Evolutionary conservation across 1,284 basidiomycete genomes (phyloP), one percentile per base, ranked within the genome.

Genomic region (Pseudozyma thailandica): DNA sequence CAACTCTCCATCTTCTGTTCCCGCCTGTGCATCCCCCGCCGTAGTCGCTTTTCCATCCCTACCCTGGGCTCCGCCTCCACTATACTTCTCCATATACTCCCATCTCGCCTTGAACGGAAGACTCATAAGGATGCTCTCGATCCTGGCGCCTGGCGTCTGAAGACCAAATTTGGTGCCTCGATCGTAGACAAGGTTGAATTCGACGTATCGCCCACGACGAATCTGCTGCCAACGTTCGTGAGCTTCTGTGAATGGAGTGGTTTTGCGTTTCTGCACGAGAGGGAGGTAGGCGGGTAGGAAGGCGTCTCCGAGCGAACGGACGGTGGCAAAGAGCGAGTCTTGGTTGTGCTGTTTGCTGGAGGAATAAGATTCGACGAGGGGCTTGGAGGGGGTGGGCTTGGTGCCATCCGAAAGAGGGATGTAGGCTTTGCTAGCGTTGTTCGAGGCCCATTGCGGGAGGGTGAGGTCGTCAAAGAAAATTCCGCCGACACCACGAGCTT

Each of bases 401-500:
- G 46, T 47, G 8, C 79, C 79, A 38, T 81, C 76, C 16, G 53
- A 58, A 15, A 80, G 57, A 2, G 77, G 74, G 31, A 81, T 69
- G 48, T 65, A 80, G 6, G 59, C 62, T 13, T 47, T 53, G 8
- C 30, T 31, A 5, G 48, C 21, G 27, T 45, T 48, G 20, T 6
- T 33, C 16, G 48, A 39, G 9, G 56, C 52, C 71, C 70, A 74
- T 33, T 63, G 43, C 0, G 80, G 78, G 3, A 82, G 50, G 4
- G 78, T 75, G 28, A 82, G 47, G 46, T 82, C 80, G 84, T 98
- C 95, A 82, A 97, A 96, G 86, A 98, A 98, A 68, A 99, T 87
- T 1, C 96, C 96, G 21, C 96, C 96, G 37, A 99, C 85, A 3
- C 96, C 96, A 23, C 95, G 89, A 1, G 89, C 85, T 85, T 98